These are phyloP conservation scores for Luffa aegyptiaca DNA, from an alignment of 306 rosid species.

Conservation along the genomic window DNA sequence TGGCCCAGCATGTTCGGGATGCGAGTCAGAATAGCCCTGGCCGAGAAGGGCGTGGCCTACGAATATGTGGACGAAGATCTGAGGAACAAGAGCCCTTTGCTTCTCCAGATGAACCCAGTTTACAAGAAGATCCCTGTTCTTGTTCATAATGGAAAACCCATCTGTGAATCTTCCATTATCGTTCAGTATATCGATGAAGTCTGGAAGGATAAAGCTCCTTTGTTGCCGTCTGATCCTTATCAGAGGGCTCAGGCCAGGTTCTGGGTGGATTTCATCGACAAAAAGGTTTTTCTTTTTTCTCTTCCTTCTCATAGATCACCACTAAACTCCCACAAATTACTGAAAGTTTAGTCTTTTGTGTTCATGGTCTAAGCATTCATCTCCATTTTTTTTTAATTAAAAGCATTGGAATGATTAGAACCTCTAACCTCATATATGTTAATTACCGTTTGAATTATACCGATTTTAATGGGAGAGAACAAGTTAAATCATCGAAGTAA, in stretches of 20 bases:
- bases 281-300: conserved; percentile 9
- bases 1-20: conserved; percentile 26
- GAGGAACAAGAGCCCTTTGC: conserved; percentile 28
- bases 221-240: conserved; percentile 30
- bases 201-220: conserved; percentile 15
- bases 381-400: too few relatives aligned
- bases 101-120: conserved; percentile 40
- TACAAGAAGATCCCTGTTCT: conserved; percentile 46
- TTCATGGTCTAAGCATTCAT: too few relatives aligned
- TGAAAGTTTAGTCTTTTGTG: too few relatives aligned
- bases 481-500: too few relatives aligned
- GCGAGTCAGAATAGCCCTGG: conserved; percentile 24
- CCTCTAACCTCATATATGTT: too few relatives aligned
- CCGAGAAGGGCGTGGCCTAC: conserved; percentile 23
- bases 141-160: conserved; percentile 36
- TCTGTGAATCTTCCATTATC: conserved; percentile 28
- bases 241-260: conserved; percentile 28
- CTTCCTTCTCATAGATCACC: too few relatives aligned
- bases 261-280: conserved; percentile 30
- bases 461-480: too few relatives aligned
- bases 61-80: conserved; percentile 18
- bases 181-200: conserved; percentile 31
- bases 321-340: too few relatives aligned
- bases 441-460: too few relatives aligned
- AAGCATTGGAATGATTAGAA: too few relatives aligned